A percentile compares a stretch with the other conserved stretches of the same genome.
These are phyloP conservation scores for Kwoniella shivajii DNA, from an alignment of 1,284 basidiomycete species.

Conservation along the genomic window DNA sequence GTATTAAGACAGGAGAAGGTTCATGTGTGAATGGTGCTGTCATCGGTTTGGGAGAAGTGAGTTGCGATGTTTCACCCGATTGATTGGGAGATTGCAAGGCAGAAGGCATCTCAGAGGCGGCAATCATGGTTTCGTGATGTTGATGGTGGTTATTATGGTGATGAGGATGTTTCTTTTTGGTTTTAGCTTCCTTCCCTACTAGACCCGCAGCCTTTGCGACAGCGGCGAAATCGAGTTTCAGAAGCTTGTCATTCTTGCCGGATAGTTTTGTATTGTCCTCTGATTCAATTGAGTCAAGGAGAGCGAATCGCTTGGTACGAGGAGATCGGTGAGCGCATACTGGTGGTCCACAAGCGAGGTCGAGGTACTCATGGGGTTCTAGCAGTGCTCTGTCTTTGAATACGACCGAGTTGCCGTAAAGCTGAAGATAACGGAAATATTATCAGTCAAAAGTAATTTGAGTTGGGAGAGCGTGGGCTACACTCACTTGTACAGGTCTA, in stretches of 20 bases:
- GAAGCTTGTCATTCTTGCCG: slow-evolving; percentile 45
- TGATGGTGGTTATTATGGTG: background rate
- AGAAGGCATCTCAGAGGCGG: background rate
- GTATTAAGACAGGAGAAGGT: slow-evolving; percentile 3
- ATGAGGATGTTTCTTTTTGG: slow-evolving; percentile 22
- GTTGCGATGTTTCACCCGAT: background rate
- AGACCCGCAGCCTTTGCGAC: slow-evolving; percentile 43
- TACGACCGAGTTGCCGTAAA: slow-evolving; percentile 54
- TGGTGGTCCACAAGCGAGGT: slow-evolving; percentile 56
- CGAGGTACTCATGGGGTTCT: slow-evolving; percentile 55
- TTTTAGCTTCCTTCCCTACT: slow-evolving; percentile 37
- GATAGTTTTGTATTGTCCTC: slow-evolving; percentile 52
- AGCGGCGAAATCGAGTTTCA: slow-evolving; percentile 49
- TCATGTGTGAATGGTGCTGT: slow-evolving; percentile 1
- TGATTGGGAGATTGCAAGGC: background rate
- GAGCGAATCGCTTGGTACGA: slow-evolving; percentile 50
- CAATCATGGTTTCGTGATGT: background rate
- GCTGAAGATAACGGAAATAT: slow-evolving; percentile 20
- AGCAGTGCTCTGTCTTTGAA: slow-evolving; percentile 58
- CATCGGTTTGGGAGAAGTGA: background rate
- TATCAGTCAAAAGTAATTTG: background rate
- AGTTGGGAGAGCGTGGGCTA: background rate
- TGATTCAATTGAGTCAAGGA: slow-evolving; percentile 53
- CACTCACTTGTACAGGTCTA: slow-evolving; percentile 47
- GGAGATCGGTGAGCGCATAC: slow-evolving; percentile 49